Evolutionary conservation across 768 basidiomycete species (phyloP).

Genomic region (Erythrobasidium yunnanense): DNA sequence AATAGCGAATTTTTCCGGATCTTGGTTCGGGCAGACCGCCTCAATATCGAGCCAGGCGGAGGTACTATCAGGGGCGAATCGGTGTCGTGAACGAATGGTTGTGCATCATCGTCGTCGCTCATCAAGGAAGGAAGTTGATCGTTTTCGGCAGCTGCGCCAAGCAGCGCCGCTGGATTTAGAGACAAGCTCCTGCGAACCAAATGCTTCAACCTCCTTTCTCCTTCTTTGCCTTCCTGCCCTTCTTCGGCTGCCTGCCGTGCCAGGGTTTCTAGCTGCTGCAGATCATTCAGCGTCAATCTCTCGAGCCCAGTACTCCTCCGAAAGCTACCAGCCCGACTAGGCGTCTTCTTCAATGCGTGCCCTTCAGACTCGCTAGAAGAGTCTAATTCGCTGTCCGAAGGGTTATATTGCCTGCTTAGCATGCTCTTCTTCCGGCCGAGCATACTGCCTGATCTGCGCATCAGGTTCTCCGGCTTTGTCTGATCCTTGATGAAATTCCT

Average conservation of each 20-base stretch:
- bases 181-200: constrained; percentile 31
- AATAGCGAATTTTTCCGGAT: constrained; percentile 73
- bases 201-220: constrained; percentile 53
- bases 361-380: not conserved
- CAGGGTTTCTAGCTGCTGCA: constrained; percentile 86
- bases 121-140: constrained; percentile 1
- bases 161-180: constrained; percentile 33
- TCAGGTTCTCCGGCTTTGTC: constrained; percentile 43
- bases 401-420: constrained; percentile 86
- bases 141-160: constrained; percentile 17
- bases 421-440: constrained; percentile 77
- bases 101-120: constrained; percentile 11
- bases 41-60: constrained; percentile 75
- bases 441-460: constrained; percentile 42
- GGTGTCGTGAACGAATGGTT: constrained; percentile 57
- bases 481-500: constrained; percentile 90
- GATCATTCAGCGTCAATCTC: constrained; percentile 76
- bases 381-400: constrained; percentile 57
- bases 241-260: constrained; percentile 75
- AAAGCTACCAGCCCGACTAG: constrained; percentile 53
- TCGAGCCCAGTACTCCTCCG: constrained; percentile 54
- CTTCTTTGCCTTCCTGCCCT: constrained; percentile 65
- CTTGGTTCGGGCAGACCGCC: constrained; percentile 84
- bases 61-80: constrained; percentile 82
- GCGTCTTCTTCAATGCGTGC: not conserved